Base-by-base conservation (phyloP, 345 rosid species). In the Pugionium dolabratum region DNA sequence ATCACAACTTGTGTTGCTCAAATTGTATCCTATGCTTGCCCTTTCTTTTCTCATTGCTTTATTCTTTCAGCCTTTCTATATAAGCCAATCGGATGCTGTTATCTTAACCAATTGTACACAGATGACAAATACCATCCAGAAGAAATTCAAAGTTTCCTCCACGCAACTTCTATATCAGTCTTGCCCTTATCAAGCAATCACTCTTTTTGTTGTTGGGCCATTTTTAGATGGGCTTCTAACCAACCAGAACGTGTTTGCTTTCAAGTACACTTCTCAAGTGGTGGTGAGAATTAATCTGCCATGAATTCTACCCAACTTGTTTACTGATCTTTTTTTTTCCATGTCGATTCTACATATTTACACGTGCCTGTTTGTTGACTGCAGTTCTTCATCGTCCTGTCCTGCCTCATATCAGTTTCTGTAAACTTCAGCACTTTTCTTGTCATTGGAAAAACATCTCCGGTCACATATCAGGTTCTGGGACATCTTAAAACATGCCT, bases 111-210 rank as follows among this genome's bases (percentile, higher is more conserved):
- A 75, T 28, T 56, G 45, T 32, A 44, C 37, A 72, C 78, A 95
- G 99, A 95, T 95, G 99, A 95, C 99, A 70, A 95, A 95, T 74
- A 95, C 99, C 42, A 95, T 95, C 79, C 99, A 95, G 83, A 95
- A 95, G 90, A 95, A 91, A 79, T 95, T 88, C 82, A 95, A 91
- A 76, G 97, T 95, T 51, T 95, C 99, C 59, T 95, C 99, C 44
- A 95, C 99, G 56, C 99, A 95, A 59, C 97, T 95, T 70, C 84
- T 95, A 49, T 95, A 95, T 73, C 99, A 95, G 81, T 95, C 99
- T 39, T 91, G 96, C 79, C 99, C 99, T 7, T 95, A 95, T 74
- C 99, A 95, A 76, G 99, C 99, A 0, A 67, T 91, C 33, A 95
- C 97, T 27, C 80, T 95, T 78, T 95, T 95, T 66, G 67, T 95